Evolutionary conservation across 768 basidiomycete species (phyloP).

Genomic region (Suillus subaureus): DNA sequence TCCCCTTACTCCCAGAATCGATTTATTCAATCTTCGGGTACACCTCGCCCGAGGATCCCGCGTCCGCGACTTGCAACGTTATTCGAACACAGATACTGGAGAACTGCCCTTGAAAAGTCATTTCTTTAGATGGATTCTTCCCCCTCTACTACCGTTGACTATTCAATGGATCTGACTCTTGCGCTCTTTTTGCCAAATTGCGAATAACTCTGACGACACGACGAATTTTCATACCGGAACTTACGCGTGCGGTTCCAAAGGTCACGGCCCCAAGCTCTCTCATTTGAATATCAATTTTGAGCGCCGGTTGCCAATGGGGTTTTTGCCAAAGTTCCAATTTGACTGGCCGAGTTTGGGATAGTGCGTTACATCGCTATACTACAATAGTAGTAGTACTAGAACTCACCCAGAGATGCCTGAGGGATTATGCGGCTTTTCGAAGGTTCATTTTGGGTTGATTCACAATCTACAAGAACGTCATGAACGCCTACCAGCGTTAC

Average conservation of each 20-base stretch:
- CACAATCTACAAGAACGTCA: neutral
- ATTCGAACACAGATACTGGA: neutral
- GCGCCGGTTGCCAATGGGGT: neutral
- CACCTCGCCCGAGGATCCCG: constrained; percentile 1
- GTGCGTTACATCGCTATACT: neutral
- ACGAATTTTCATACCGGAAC: constrained; percentile 3
- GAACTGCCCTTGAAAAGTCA: neutral
- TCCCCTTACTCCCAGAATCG: too few relatives aligned
- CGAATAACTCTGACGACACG: neutral
- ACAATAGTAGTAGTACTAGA: neutral
- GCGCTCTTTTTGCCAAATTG: constrained; percentile 1
- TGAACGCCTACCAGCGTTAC: neutral
- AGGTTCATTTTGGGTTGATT: neutral
- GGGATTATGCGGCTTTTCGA: neutral
- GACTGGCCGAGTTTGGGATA: neutral
- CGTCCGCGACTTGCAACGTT: neutral
- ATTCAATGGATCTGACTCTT: neutral
- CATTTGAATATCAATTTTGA: neutral
- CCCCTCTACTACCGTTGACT: neutral
- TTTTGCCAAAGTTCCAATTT: neutral
- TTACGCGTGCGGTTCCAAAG: constrained; percentile 1
- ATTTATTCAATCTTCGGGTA: neutral
- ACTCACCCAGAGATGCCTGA: neutral
- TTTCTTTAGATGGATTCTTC: neutral
- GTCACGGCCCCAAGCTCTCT: neutral